These are phyloP conservation scores for Earliella scabrosa DNA, from an alignment of 1,284 basidiomycete species.

Conservation along the genomic window DNA sequence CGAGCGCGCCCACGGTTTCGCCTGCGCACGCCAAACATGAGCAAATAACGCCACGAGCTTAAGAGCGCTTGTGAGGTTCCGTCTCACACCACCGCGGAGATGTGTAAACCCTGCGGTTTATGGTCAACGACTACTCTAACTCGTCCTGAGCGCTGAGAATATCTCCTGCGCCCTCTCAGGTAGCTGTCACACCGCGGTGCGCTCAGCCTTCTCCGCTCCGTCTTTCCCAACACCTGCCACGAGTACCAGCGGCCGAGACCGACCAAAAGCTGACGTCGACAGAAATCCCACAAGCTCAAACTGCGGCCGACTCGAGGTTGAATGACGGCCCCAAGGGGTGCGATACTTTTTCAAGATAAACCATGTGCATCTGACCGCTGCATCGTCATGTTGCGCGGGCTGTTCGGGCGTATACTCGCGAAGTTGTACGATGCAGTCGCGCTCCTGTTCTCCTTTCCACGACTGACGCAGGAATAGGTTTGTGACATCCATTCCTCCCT, in stretches of 20 bases:
- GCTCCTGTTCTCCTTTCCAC: background rate
- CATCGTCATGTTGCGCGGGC: background rate
- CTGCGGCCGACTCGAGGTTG: slow-evolving; percentile 8
- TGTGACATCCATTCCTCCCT: background rate
- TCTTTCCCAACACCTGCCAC: background rate
- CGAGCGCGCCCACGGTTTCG: too few relatives aligned
- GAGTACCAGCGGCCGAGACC: background rate
- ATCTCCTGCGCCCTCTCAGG: background rate
- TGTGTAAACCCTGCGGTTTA: background rate
- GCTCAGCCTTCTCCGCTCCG: background rate
- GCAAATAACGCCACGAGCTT: slow-evolving; percentile 9
- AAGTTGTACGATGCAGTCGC: background rate
- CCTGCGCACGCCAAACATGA: too few relatives aligned
- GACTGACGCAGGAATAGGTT: background rate
- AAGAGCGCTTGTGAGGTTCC: background rate
- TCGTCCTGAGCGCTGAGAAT: background rate
- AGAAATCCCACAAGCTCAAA: background rate
- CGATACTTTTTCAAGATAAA: background rate
- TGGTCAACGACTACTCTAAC: background rate
- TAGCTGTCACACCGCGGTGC: background rate
- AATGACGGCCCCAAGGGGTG: slow-evolving; percentile 2
- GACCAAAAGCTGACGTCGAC: background rate
- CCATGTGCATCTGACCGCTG: slow-evolving; percentile 7
- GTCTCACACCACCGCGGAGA: slow-evolving; percentile 5
- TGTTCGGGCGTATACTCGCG: background rate